These are phyloP conservation scores for Amylocarpus encephaloides DNA, from an alignment of 2,329 filamentous ascomycete species.

Conservation along the genomic window DNA sequence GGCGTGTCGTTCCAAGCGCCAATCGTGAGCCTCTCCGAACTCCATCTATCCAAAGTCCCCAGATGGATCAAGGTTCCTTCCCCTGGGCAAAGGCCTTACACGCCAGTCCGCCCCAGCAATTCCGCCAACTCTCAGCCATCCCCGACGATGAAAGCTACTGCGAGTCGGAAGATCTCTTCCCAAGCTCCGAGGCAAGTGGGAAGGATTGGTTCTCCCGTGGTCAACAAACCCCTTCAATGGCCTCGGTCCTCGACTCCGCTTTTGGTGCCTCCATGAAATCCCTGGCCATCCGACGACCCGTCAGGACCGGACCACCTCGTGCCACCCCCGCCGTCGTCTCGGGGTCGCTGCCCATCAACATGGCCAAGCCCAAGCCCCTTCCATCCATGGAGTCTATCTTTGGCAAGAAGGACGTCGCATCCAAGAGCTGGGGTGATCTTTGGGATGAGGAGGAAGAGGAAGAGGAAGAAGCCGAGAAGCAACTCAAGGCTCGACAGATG, in stretches of 20 bases:
- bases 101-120: slow-evolving; percentile 60
- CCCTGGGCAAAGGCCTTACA: slow-evolving; percentile 92
- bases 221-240: slow-evolving; percentile 71
- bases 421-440: slow-evolving; percentile 98
- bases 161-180: slow-evolving; percentile 72
- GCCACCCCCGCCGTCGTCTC: slow-evolving; percentile 54
- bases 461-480: slow-evolving; percentile 58
- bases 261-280: slow-evolving; percentile 78
- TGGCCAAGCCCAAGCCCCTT: slow-evolving; percentile 64
- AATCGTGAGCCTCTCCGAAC: slow-evolving; percentile 94
- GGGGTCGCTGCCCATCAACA: slow-evolving; percentile 70
- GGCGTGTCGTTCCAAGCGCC: slow-evolving; percentile 70
- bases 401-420: slow-evolving; percentile 71
- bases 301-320: slow-evolving; percentile 40
- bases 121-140: slow-evolving; percentile 82
- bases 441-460: slow-evolving; percentile 92
- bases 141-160: slow-evolving; percentile 66
- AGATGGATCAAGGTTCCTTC: slow-evolving; percentile 75
- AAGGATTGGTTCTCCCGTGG: slow-evolving; percentile 75
- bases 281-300: slow-evolving; percentile 47
- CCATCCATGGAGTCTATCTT: slow-evolving; percentile 65
- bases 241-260: slow-evolving; percentile 77
- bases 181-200: slow-evolving; percentile 62
- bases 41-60: slow-evolving; percentile 85
- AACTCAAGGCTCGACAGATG: slow-evolving; percentile 50